phyloP scores from a whole-genome alignment of 2,329 filamentous ascomycete species.

The Ophiostoma australiae region DNA sequence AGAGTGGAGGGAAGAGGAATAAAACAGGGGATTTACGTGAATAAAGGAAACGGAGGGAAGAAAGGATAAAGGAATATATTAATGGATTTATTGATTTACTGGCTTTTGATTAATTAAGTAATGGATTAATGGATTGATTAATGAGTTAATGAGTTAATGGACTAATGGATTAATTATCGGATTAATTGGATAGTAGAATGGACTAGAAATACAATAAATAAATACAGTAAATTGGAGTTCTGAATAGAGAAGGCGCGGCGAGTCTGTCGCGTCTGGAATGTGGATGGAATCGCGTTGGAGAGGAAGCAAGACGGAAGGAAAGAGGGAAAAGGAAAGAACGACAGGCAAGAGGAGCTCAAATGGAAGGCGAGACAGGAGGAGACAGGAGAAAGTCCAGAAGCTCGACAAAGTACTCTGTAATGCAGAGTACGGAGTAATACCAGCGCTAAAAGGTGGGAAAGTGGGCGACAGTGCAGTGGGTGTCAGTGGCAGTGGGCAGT shows the following conservation, averaged over 20 bases:
- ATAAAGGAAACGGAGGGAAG: background rate
- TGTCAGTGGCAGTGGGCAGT: background rate
- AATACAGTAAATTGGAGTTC: background rate
- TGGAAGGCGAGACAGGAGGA: background rate
- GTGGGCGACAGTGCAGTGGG: background rate
- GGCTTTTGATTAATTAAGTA: background rate
- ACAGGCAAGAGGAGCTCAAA: too few species aligned
- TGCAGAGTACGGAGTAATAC: too few species aligned
- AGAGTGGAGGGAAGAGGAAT: background rate
- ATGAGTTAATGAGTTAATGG: background rate
- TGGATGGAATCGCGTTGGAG: background rate
- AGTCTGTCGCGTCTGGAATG: slow-evolving; percentile 6
- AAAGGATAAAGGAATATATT: background rate
- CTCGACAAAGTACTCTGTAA: too few species aligned
- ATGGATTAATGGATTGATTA: background rate
- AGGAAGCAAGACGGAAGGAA: too few species aligned
- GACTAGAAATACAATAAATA: background rate
- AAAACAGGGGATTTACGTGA: slow-evolving; percentile 2
- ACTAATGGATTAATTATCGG: background rate
- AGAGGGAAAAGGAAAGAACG: too few species aligned
- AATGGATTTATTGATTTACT: background rate
- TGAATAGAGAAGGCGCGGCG: background rate
- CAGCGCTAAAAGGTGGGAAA: background rate
- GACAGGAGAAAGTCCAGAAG: background rate
- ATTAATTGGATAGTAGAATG: background rate